Evolutionary conservation across 176 grass and related monocot species (phyloP), one percentile per base, ranked within the genome.

Genomic region (Avena insularis): DNA sequence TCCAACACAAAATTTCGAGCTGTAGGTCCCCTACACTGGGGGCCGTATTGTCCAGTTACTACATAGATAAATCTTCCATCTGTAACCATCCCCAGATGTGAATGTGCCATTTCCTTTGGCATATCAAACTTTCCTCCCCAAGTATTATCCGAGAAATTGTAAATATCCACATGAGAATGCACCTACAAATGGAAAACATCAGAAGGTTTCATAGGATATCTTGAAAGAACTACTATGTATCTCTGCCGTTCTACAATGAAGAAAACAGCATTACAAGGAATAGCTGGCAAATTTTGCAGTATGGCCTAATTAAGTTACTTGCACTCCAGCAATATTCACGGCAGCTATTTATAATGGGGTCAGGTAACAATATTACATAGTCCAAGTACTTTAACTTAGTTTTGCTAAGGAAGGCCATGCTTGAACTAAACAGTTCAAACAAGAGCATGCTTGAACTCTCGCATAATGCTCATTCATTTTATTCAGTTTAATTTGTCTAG

Each of bases 81-180:
- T 75, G 97, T 96, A 86, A 88, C 89, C 94, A 99, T 99, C 56
- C 97, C 97, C 55, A 99, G 79, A 92, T 99, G 92, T 72, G 97
- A 99, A 92, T 99, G 97, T 80, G 94, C 97, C 97, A 99, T 99
- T 81, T 94, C 92, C 78, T 96, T 93, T 46, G 97, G 94, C 92
- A 99, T 96, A 88, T 90, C 90, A 70, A 99, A 99, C 57, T 87
- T 91, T 75, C 82, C 92, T 83, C 90, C 94, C 97, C 97, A 99
- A 85, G 94, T 89, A 83, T 96, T 94, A 80, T 94, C 89, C 33
- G 83, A 88, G 91, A 99, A 99, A 87, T 96, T 96, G 87, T 96
- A 99, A 58, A 99, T 79, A 81, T 99, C 97, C 61, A 99, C 92
- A 64, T 99, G 94, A 83, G 97, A 99, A 90, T 99, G 94, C 47